These are phyloP conservation scores for Cystofilobasidium ferigula DNA, from an alignment of 768 basidiomycete genomes.

Conservation along the genomic window DNA sequence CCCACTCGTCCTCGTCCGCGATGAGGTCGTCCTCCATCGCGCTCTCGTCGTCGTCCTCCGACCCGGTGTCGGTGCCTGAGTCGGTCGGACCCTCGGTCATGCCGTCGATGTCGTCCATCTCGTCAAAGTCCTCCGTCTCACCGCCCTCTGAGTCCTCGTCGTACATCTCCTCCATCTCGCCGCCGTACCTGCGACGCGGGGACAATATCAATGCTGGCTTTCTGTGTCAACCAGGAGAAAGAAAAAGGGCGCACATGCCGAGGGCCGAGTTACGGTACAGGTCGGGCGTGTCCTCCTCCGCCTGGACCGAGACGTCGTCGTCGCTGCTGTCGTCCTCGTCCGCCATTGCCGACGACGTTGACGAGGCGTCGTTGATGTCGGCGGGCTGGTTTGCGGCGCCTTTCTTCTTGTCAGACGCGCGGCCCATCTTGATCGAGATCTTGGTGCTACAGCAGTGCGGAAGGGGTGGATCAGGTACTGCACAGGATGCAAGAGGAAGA, in stretches of 20 bases:
- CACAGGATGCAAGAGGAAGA: slow-evolving; percentile 6
- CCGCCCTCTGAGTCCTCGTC: slow-evolving; percentile 45
- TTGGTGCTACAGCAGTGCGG: slow-evolving; percentile 57
- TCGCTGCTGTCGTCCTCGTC: slow-evolving; percentile 31
- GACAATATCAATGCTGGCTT: neutral
- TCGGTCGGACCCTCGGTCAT: slow-evolving; percentile 26
- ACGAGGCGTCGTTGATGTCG: slow-evolving; percentile 6
- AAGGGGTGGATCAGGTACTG: neutral
- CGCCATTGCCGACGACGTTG: slow-evolving; percentile 8
- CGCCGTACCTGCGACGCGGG: slow-evolving; percentile 29
- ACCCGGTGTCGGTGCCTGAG: slow-evolving; percentile 39
- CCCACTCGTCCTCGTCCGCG: slow-evolving; percentile 69
- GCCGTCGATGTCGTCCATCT: slow-evolving; percentile 58
- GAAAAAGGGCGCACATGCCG: slow-evolving; percentile 52
- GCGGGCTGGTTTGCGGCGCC: slow-evolving; percentile 11
- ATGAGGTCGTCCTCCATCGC: slow-evolving; percentile 65
- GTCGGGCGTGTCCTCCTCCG: slow-evolving; percentile 65
- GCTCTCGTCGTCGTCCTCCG: slow-evolving; percentile 60
- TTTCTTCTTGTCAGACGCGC: slow-evolving; percentile 40
- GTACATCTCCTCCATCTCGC: slow-evolving; percentile 34
- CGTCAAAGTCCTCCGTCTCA: slow-evolving; percentile 71
- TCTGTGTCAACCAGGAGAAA: neutral
- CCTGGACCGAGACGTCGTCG: slow-evolving; percentile 28
- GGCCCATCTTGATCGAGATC: slow-evolving; percentile 96
- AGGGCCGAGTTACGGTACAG: slow-evolving; percentile 91